Evolutionary conservation across 2,329 filamentous ascomycete genomes (phyloP).

Genomic region (Fusarium veterinarium): DNA sequence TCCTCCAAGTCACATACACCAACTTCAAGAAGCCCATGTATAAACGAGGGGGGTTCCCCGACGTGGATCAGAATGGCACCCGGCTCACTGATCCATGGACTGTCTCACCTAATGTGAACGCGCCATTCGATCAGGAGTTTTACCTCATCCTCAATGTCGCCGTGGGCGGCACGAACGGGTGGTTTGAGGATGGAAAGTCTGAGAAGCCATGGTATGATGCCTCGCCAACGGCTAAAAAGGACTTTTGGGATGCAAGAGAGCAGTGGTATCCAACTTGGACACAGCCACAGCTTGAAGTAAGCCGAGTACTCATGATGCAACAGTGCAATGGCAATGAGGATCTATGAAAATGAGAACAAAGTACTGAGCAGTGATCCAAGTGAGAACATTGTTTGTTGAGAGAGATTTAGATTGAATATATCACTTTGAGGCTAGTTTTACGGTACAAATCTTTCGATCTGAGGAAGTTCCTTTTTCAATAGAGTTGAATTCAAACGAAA

Average conservation of each 20-base stretch:
- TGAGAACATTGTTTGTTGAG: not conserved
- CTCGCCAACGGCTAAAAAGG: slow-evolving; percentile 73
- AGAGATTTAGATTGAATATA: not conserved
- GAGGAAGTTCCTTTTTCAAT: not conserved
- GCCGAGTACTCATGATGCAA: slow-evolving; percentile 77
- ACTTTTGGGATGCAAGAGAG: slow-evolving; percentile 79
- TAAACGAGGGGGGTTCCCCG: slow-evolving; percentile 75
- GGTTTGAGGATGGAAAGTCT: slow-evolving; percentile 79
- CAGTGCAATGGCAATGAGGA: slow-evolving; percentile 71
- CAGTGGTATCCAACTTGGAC: slow-evolving; percentile 79
- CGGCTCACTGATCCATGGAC: slow-evolving; percentile 73
- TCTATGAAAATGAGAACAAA: slow-evolving; percentile 42
- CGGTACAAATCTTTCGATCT: not conserved
- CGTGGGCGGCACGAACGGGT: slow-evolving; percentile 83
- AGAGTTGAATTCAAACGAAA: not conserved
- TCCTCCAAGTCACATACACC: slow-evolving; percentile 83
- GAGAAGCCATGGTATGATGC: slow-evolving; percentile 84
- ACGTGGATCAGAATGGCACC: slow-evolving; percentile 73
- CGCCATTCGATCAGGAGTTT: slow-evolving; percentile 81
- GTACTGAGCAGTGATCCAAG: not conserved
- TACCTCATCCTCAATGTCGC: slow-evolving; percentile 82
- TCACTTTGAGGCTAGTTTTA: not conserved
- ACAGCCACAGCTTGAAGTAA: slow-evolving; percentile 74
- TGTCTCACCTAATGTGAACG: slow-evolving; percentile 67
- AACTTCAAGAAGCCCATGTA: slow-evolving; percentile 78